These are phyloP conservation scores for Melaleuca alternifolia DNA, from an alignment of 345 rosid genomes.

Conservation along the genomic window DNA sequence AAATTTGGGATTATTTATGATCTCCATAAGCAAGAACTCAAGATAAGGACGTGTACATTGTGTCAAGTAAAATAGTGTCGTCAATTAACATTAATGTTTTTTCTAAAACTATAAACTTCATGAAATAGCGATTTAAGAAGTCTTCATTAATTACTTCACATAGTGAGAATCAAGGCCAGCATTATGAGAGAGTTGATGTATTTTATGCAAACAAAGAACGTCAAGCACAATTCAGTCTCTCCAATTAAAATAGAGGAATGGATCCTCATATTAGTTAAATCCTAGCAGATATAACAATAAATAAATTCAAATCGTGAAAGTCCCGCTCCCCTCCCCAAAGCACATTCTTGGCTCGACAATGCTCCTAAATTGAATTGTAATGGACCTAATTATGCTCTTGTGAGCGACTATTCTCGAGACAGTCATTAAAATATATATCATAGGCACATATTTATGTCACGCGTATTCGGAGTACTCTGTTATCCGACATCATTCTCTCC, in stretches of 20 bases:
- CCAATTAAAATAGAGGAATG: background rate
- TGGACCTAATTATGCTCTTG: background rate
- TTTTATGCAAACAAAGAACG: background rate
- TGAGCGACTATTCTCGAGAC: background rate
- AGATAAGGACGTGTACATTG: background rate
- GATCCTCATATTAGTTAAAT: background rate
- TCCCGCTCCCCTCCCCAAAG: background rate
- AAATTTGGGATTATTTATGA: background rate
- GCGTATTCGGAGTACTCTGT: background rate
- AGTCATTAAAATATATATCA: background rate
- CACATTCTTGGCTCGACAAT: background rate
- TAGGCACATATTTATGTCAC: background rate
- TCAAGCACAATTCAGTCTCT: background rate
- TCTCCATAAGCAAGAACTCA: background rate
- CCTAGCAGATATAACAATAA: background rate
- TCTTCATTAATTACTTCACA: background rate
- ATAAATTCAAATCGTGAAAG: background rate
- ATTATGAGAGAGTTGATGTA: background rate
- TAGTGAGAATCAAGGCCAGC: background rate
- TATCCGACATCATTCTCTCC: background rate
- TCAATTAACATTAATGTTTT: background rate
- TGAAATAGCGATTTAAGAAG: background rate
- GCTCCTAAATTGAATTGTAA: background rate
- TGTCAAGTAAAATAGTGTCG: background rate
- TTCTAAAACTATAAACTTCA: background rate